phyloP scores from a whole-genome alignment of 345 rosid species.

The Psidium guajava region DNA sequence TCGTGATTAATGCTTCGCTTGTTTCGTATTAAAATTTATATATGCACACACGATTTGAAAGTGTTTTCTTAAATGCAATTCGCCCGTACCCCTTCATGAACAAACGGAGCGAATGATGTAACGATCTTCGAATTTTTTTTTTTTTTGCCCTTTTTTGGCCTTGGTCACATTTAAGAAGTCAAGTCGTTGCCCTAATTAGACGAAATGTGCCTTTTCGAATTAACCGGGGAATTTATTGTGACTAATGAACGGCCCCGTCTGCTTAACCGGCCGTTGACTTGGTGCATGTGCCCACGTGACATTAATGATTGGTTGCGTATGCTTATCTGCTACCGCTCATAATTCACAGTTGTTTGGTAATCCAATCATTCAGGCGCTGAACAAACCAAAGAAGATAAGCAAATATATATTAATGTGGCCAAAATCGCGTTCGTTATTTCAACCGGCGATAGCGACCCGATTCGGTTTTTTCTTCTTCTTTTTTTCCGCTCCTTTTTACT shows the following conservation, averaged over 20 bases:
- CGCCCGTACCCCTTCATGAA: too few relatives aligned
- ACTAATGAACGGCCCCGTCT: neutral
- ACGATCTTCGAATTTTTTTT: neutral
- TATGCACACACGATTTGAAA: too few relatives aligned
- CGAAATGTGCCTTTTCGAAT: neutral
- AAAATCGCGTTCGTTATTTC: too few relatives aligned
- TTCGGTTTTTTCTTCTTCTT: neutral
- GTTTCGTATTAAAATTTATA: too few relatives aligned
- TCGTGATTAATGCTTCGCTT: too few relatives aligned
- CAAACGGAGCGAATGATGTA: neutral
- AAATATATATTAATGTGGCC: neutral
- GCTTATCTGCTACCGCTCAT: neutral
- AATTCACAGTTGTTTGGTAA: neutral
- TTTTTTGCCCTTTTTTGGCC: neutral
- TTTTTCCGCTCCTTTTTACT: too few relatives aligned
- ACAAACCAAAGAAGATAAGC: neutral
- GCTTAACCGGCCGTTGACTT: neutral
- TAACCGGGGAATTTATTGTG: neutral
- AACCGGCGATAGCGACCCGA: accelerated
- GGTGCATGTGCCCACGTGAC: neutral
- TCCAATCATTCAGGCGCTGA: neutral
- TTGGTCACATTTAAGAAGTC: neutral
- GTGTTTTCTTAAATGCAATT: too few relatives aligned
- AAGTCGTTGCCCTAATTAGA: neutral
- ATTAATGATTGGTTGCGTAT: neutral